These are phyloP conservation scores for Pleurotus eryngii DNA, from an alignment of 768 basidiomycete species.

Conservation along the genomic window DNA sequence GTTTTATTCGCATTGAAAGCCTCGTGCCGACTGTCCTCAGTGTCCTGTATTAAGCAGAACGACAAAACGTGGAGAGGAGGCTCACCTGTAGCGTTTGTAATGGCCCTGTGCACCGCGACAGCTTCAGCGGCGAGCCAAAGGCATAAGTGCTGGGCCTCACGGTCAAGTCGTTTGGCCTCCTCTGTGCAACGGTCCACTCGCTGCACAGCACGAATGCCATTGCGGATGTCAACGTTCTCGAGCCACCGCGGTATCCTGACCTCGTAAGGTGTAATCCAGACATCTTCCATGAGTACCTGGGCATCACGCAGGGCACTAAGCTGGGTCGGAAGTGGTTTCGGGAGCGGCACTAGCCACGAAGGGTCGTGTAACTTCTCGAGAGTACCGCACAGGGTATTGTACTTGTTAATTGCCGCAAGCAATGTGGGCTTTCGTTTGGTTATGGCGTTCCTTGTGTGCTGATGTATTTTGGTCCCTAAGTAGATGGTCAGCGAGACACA, in stretches of 20 bases:
- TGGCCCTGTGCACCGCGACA: conserved; percentile 12
- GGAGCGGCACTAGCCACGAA: conserved; percentile 27
- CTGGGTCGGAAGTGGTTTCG: conserved; percentile 25
- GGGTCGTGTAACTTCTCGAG: conserved; percentile 20
- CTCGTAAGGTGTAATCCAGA: conserved; percentile 24
- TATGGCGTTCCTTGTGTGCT: conserved; percentile 28
- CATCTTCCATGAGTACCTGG: conserved; percentile 30
- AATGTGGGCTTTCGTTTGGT: conserved; percentile 26
- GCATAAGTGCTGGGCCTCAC: conserved; percentile 31
- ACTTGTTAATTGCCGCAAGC: conserved; percentile 24
- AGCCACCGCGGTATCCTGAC: conserved; percentile 26
- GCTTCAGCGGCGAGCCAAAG: conserved; percentile 31
- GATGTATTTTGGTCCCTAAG: conserved; percentile 32
- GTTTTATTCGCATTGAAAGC: too few relatives aligned
- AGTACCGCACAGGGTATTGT: conserved; percentile 24
- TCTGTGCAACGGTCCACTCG: conserved; percentile 25
- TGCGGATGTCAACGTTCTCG: conserved; percentile 23
- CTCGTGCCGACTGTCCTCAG: too few relatives aligned
- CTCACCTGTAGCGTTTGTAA: too few relatives aligned
- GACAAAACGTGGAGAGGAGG: too few relatives aligned
- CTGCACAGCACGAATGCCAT: conserved; percentile 17
- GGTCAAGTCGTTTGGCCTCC: conserved; percentile 20
- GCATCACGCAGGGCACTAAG: conserved; percentile 21
- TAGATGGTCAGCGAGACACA: not conserved
- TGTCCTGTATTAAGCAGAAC: too few relatives aligned